These are phyloP conservation scores for Chaetomium sp. DNA, from an alignment of 2,329 filamentous ascomycete species.

Conservation along the genomic window DNA sequence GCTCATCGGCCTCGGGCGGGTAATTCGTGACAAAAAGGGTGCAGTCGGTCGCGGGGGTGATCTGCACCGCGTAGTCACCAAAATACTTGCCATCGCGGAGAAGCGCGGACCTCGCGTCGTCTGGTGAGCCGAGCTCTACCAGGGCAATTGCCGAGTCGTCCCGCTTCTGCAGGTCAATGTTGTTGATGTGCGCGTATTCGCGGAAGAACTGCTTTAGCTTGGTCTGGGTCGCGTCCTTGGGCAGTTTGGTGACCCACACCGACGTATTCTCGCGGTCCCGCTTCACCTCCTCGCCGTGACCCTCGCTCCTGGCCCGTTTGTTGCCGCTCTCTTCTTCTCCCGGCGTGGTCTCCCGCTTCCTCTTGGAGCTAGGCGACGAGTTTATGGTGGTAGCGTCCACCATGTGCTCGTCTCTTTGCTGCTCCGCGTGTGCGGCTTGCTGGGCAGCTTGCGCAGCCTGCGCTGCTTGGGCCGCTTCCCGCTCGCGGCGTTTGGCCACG, in stretches of 20 bases:
- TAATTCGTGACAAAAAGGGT: conserved; percentile 93
- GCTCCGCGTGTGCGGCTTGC: conserved; percentile 48
- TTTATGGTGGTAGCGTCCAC: conserved; percentile 36
- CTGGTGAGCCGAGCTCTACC: conserved; percentile 79
- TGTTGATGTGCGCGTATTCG: conserved; percentile 83
- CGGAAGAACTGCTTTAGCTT: conserved; percentile 87
- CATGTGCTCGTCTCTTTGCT: conserved; percentile 33
- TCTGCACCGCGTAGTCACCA: conserved; percentile 70
- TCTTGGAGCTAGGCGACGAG: conserved; percentile 56
- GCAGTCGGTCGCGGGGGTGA: conserved; percentile 73
- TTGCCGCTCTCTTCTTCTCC: conserved; percentile 54
- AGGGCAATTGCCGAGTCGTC: conserved; percentile 67
- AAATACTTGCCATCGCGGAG: conserved; percentile 81
- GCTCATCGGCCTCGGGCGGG: conserved; percentile 72
- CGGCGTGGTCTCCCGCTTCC: conserved; percentile 69
- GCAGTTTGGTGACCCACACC: conserved; percentile 77
- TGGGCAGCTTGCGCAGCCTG: conserved; percentile 25
- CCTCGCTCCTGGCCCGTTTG: conserved; percentile 67
- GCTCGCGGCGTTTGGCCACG: conserved; percentile 64
- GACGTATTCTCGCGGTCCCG: conserved; percentile 91
- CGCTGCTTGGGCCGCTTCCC: conserved; percentile 61
- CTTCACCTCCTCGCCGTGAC: conserved; percentile 53
- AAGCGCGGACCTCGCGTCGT: conserved; percentile 80
- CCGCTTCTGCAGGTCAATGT: conserved; percentile 67
- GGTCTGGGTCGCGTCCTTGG: conserved; percentile 66